A percentile compares a stretch with the other conserved stretches of the same genome.
These are phyloP conservation scores for Nyssa sinensis DNA, from an alignment of 148 eudicot species.

Conservation along the genomic window DNA sequence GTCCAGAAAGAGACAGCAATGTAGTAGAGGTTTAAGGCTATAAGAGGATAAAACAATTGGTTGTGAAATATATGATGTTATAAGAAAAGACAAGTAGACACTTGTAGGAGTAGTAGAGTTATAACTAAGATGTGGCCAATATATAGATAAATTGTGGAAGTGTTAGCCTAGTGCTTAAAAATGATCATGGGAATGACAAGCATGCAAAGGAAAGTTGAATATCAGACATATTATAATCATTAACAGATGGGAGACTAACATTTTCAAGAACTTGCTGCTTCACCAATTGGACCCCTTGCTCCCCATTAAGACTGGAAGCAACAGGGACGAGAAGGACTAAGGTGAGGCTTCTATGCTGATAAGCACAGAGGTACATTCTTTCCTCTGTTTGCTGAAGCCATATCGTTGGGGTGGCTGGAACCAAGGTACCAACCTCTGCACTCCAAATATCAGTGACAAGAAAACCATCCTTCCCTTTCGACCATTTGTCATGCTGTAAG, in stretches of 20 bases:
- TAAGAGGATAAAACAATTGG: background rate
- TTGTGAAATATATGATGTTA: background rate
- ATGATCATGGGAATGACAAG: too few species aligned
- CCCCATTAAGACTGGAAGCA: slow-evolving; percentile 53
- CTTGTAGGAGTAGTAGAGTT: too few species aligned
- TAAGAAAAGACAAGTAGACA: background rate
- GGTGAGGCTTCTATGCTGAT: slow-evolving; percentile 83
- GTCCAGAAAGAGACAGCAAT: background rate
- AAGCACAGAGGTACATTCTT: slow-evolving; percentile 73
- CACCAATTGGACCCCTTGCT: slow-evolving; percentile 62
- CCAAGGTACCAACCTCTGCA: slow-evolving; percentile 37
- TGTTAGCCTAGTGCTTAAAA: too few species aligned
- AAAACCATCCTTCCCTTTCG: slow-evolving; percentile 89
- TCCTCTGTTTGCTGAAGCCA: slow-evolving; percentile 75
- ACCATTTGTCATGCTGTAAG: slow-evolving; percentile 74
- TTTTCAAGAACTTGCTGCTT: slow-evolving; percentile 82
- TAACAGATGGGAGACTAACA: slow-evolving; percentile 46
- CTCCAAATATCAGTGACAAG: slow-evolving; percentile 66
- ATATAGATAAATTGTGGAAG: too few species aligned
- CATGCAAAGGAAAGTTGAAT: background rate
- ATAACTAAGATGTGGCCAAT: too few species aligned
- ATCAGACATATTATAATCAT: background rate
- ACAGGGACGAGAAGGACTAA: slow-evolving; percentile 74
- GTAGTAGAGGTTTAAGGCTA: background rate
- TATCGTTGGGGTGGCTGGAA: slow-evolving; percentile 51